Evolutionary conservation across 2,329 filamentous ascomycete species (phyloP).

Genomic region (Polytolypa hystricis): DNA sequence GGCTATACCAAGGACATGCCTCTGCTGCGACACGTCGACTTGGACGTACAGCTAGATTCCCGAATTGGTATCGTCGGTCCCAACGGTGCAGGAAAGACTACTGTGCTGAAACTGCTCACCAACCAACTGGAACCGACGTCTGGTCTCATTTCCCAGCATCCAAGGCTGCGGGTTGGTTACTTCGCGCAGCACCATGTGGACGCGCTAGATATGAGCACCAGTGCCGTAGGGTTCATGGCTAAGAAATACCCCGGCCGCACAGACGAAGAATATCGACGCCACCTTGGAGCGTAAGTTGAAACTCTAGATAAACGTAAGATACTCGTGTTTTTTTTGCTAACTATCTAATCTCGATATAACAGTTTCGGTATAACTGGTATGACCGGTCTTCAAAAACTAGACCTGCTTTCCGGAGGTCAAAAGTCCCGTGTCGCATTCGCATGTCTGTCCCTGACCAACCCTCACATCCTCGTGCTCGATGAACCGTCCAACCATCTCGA

Average conservation of each 20-base stretch:
- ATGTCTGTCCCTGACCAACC: conserved; percentile 85
- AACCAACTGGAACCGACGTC: conserved; percentile 65
- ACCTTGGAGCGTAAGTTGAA: conserved; percentile 85
- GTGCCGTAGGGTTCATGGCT: conserved; percentile 92
- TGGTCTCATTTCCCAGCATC: conserved; percentile 78
- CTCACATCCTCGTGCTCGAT: conserved; percentile 94
- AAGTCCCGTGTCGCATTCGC: conserved; percentile 98
- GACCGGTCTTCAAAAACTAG: conserved; percentile 95
- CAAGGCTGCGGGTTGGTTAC: conserved; percentile 83
- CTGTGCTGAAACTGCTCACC: conserved; percentile 93
- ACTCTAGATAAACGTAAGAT: no score
- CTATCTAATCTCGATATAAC: conserved; percentile 6
- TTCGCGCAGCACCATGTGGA: conserved; percentile 99
- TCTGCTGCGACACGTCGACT: conserved; percentile 74
- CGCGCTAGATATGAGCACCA: conserved; percentile 77
- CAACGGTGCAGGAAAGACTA: conserved; percentile 98
- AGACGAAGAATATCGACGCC: conserved; percentile 92
- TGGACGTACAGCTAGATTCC: conserved; percentile 95
- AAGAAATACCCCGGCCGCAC: conserved; percentile 80
- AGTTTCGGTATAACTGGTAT: conserved; percentile 72
- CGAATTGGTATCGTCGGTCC: conserved; percentile 98
- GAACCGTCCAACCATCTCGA: conserved; percentile 98
- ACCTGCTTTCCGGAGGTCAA: conserved; percentile 83
- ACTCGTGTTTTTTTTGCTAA: conserved; percentile 30
- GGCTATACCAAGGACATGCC: conserved; percentile 73